Base-by-base conservation (phyloP, 1,139 yeast genomes). In the Candida anutae region DNA sequence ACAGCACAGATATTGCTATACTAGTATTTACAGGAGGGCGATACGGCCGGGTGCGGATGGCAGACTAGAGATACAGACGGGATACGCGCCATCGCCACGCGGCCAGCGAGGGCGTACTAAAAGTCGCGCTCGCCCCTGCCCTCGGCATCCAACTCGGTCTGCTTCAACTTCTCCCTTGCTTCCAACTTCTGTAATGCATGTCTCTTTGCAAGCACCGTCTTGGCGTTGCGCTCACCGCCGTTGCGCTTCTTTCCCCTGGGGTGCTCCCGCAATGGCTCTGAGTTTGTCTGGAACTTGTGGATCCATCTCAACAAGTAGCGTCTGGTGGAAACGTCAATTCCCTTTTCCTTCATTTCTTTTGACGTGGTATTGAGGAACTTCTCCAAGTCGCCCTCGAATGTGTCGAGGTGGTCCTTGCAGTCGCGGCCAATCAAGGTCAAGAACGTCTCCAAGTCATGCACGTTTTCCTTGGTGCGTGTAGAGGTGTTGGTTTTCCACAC, bases 211-310 rank as follows among this genome's bases (percentile, higher is more conserved):
- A 69, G 56, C 29, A 72, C 76, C 24, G 80, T 77, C 47, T 69
- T 74, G 35, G 81, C 69, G 44, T 78, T 81, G 53, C 95, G 73
- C 56, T 87, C 95, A 48, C 96, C 95, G 22, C 96, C 96, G 44
- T 75, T 65, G 71, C 77, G 77, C 70, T 87, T 88, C 58, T 62
- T 71, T 11, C 93, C 87, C 40, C 65, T 55, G 43, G 70, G 71
- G 41, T 74, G 69, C 46, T 76, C 84, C 38, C 61, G 47, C 34
- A 81, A 61, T 13, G 72, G 69, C 36, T 69, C 71, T 33, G 80
- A 77, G 42, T 74, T 67, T 48, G 76, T 72, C 43, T 57, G 54
- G 35, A 62, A 67, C 42, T 66, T 67, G 42, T 67, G 50, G 35
- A 53, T 60, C 73, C 72, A 65, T 37, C 70, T 50, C 37, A 76